These are phyloP conservation scores for Rhodotorula babjevae DNA, from an alignment of 768 basidiomycete species.

Conservation along the genomic window DNA sequence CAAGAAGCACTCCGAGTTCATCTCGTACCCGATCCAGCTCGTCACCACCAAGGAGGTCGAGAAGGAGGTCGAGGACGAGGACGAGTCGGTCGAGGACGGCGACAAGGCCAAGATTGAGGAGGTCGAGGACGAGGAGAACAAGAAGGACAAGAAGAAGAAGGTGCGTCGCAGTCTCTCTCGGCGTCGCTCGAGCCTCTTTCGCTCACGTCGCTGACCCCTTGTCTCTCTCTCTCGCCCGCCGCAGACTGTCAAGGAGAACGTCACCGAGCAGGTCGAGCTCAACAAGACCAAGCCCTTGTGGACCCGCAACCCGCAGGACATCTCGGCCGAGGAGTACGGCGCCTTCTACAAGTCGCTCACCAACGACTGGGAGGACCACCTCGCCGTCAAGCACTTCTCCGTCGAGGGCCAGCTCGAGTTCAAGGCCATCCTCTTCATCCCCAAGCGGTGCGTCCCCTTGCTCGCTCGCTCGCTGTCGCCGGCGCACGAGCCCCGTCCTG, in stretches of 20 bases:
- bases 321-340: conserved; percentile 85
- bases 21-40: conserved; percentile 98
- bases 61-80: conserved; percentile 65
- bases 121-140: conserved; percentile 62
- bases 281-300: conserved; percentile 99
- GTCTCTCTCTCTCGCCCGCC: conserved; percentile 26
- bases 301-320: conserved; percentile 96
- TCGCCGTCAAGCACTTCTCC: conserved; percentile 99
- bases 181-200: background rate
- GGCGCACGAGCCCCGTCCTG: too few relatives aligned
- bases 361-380: conserved; percentile 99
- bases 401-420: conserved; percentile 99
- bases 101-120: conserved; percentile 8
- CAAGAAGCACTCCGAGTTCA: conserved; percentile 99
- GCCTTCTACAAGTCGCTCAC: conserved; percentile 99
- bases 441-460: conserved; percentile 69
- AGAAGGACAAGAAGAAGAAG: conserved; percentile 60
- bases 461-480: background rate
- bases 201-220: background rate
- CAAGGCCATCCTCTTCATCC: conserved; percentile 97
- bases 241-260: conserved; percentile 67
- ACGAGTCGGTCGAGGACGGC: conserved; percentile 62
- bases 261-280: conserved; percentile 88
- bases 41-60: conserved; percentile 99
- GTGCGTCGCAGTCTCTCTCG: conserved; percentile 38